Conservation (phyloP, 1,284 basidiomycete species). For the Cyathus olla region DNA sequence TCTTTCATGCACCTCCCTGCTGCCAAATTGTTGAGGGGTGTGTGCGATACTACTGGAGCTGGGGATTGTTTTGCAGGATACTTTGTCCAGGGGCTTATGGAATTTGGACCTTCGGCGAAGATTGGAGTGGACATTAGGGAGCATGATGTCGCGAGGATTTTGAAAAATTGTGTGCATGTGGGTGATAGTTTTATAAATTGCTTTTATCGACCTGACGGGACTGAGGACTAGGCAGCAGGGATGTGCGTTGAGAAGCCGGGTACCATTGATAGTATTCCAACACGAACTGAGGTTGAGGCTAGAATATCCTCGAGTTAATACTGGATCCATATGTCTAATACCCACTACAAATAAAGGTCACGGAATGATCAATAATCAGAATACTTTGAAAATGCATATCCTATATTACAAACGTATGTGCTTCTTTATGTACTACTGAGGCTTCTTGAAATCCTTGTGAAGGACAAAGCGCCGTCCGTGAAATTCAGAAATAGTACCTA, state of each 20-base stretch:
- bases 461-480: constrained; percentile 13
- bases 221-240: constrained; percentile 56
- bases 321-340: too few relatives aligned
- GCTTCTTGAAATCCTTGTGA: constrained; percentile 13
- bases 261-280: constrained; percentile 67
- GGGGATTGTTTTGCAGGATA: constrained; percentile 73
- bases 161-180: constrained; percentile 55
- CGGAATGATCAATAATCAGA: not conserved
- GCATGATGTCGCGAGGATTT: constrained; percentile 43
- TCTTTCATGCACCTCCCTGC: constrained; percentile 56
- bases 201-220: not conserved
- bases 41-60: constrained; percentile 67
- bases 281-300: constrained; percentile 47
- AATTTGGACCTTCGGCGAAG: constrained; percentile 33
- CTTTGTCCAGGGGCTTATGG: constrained; percentile 65
- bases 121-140: constrained; percentile 34
- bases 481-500: not conserved
- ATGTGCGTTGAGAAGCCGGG: constrained; percentile 67
- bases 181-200: constrained; percentile 14
- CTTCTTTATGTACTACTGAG: too few relatives aligned
- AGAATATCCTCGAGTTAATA: constrained; percentile 18
- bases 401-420: too few relatives aligned
- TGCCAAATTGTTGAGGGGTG: constrained; percentile 48
- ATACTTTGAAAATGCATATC: too few relatives aligned
- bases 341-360: too few relatives aligned